These are phyloP conservation scores for Groenewaldozyma auringiensis DNA, from an alignment of 1,139 yeast species.

Conservation along the genomic window DNA sequence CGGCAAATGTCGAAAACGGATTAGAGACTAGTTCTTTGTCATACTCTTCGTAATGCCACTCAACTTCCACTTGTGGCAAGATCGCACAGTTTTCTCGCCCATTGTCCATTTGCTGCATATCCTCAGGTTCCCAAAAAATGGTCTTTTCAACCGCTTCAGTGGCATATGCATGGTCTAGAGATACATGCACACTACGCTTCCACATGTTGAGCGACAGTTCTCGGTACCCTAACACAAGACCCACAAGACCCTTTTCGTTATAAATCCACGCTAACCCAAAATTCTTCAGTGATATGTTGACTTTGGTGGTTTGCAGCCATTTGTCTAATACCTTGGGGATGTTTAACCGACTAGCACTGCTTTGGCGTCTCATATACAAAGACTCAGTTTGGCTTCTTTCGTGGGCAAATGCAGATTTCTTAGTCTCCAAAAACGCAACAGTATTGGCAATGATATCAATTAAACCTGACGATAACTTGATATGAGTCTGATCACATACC, in stretches of 20 bases:
- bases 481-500: not conserved
- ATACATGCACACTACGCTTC: conserved; percentile 22
- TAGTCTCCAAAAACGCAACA: not conserved
- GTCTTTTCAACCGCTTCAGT: conserved; percentile 23
- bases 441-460: not conserved
- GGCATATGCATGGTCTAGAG: conserved; percentile 31
- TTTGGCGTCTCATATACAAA: not conserved
- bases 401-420: not conserved
- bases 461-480: not conserved
- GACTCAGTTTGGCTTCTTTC: not conserved
- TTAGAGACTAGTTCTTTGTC: conserved; percentile 6
- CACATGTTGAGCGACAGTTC: conserved; percentile 21
- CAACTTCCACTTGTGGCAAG: conserved; percentile 26
- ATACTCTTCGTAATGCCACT: conserved; percentile 8
- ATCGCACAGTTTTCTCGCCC: conserved; percentile 25
- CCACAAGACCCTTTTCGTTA: conserved; percentile 46
- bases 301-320: not conserved
- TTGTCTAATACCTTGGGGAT: not conserved
- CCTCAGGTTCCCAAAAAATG: conserved; percentile 7
- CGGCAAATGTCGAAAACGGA: conserved; percentile 16
- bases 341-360: not conserved
- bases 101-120: not conserved
- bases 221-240: conserved; percentile 71
- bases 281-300: conserved; percentile 40
- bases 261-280: conserved; percentile 75